These are phyloP conservation scores for Hypoxylon sp. DNA, from an alignment of 2,329 filamentous ascomycete genomes.

Conservation along the genomic window DNA sequence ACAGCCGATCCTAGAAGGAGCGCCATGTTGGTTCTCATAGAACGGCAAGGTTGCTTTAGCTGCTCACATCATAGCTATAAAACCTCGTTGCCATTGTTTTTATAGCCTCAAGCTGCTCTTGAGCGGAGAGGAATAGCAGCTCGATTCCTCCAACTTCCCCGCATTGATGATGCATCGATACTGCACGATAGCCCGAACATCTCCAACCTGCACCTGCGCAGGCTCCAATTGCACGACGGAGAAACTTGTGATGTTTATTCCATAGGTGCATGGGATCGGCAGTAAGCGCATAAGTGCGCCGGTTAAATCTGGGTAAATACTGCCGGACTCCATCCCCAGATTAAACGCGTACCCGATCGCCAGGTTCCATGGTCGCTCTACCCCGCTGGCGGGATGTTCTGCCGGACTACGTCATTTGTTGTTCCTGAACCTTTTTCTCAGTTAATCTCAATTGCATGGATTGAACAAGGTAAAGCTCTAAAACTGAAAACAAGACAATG, in stretches of 20 bases:
- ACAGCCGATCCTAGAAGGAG: slow-evolving; percentile 36
- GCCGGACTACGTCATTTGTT: slow-evolving; percentile 9
- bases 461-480: neutral
- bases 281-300: slow-evolving; percentile 13
- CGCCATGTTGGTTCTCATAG: slow-evolving; percentile 35
- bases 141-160: slow-evolving; percentile 35
- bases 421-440: neutral
- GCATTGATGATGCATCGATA: slow-evolving; percentile 38
- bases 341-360: slow-evolving; percentile 25
- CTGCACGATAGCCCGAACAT: slow-evolving; percentile 16
- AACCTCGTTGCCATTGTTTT: slow-evolving; percentile 9
- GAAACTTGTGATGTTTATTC: slow-evolving; percentile 15
- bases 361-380: slow-evolving; percentile 17
- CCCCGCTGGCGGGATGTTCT: slow-evolving; percentile 2
- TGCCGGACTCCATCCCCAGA: slow-evolving; percentile 31
- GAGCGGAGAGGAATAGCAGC: slow-evolving; percentile 28
- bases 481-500: neutral
- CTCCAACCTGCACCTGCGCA: slow-evolving; percentile 21
- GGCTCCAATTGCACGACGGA: slow-evolving; percentile 23
- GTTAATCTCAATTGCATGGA: neutral
- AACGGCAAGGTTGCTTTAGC: neutral
- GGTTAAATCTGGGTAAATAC: slow-evolving; percentile 25
- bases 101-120: slow-evolving; percentile 37
- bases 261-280: slow-evolving; percentile 30
- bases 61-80: neutral